Conservation (phyloP, 2,329 filamentous ascomycete genomes). For the Calonectria hongkongensis region DNA sequence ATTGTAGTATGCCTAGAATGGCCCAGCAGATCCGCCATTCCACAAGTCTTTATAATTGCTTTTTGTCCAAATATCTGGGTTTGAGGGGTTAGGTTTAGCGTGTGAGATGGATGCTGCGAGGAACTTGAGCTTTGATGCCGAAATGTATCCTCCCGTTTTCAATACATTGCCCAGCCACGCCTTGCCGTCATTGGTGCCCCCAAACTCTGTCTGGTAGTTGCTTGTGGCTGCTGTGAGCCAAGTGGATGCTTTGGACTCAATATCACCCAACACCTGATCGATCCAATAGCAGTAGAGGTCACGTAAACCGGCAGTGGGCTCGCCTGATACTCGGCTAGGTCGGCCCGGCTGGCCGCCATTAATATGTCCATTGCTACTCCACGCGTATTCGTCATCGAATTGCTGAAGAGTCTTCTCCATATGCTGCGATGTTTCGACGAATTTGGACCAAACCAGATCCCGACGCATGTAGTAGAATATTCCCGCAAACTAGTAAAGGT, state of each 20-base stretch:
- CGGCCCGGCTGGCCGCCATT: background rate
- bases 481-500: background rate
- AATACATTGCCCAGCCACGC: background rate
- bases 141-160: background rate
- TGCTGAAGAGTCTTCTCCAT: background rate
- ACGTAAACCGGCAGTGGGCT: background rate
- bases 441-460: background rate
- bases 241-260: background rate
- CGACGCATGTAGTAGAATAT: constrained; percentile 1
- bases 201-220: background rate
- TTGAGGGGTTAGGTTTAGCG: background rate
- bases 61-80: background rate
- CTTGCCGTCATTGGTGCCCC: background rate
- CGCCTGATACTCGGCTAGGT: background rate
- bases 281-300: constrained; percentile 8
- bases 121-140: background rate
- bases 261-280: background rate
- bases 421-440: background rate
- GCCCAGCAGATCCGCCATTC: background rate
- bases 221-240: background rate
- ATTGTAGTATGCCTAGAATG: constrained; percentile 1
- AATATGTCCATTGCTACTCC: background rate
- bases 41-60: background rate
- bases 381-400: background rate
- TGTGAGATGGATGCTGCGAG: background rate